A percentile compares a stretch with the other conserved stretches of the same genome.
These are phyloP conservation scores for Nemania sp. DNA, from an alignment of 2,329 filamentous ascomycete species.

Conservation along the genomic window DNA sequence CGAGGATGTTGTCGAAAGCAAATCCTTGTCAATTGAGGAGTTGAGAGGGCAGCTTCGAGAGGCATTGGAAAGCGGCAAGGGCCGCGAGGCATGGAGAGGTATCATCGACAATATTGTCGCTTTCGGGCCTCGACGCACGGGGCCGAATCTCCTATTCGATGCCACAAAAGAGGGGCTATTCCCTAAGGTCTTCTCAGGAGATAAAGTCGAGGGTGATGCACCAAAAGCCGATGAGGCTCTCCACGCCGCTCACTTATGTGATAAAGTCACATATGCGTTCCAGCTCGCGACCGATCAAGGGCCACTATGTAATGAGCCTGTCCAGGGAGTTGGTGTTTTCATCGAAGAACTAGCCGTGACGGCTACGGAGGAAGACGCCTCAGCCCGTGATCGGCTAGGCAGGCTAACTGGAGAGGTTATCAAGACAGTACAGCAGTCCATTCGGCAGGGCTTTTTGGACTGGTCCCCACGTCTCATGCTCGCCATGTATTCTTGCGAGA, in stretches of 20 bases:
- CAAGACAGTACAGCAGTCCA: slow-evolving; percentile 85
- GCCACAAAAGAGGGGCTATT: slow-evolving; percentile 76
- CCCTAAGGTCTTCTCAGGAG: slow-evolving; percentile 72
- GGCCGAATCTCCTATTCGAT: slow-evolving; percentile 91
- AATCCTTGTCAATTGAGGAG: slow-evolving; percentile 76
- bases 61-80: slow-evolving; percentile 77
- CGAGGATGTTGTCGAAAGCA: slow-evolving; percentile 68
- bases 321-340: slow-evolving; percentile 92
- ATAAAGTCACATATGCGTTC: slow-evolving; percentile 94
- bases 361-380: slow-evolving; percentile 62
- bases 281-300: slow-evolving; percentile 91
- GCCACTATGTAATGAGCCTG: slow-evolving; percentile 90
- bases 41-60: slow-evolving; percentile 79
- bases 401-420: slow-evolving; percentile 94
- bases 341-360: slow-evolving; percentile 81
- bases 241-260: slow-evolving; percentile 77
- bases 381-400: slow-evolving; percentile 75
- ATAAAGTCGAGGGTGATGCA: slow-evolving; percentile 49
- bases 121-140: slow-evolving; percentile 86
- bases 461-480: slow-evolving; percentile 96
- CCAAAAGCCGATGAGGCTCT: slow-evolving; percentile 63
- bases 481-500: slow-evolving; percentile 98
- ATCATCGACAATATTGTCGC: slow-evolving; percentile 85
- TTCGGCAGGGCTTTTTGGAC: slow-evolving; percentile 88
- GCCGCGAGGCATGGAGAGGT: slow-evolving; percentile 80